Conservation (phyloP, 2,329 filamentous ascomycete genomes). For the Fusarium udum region DNA sequence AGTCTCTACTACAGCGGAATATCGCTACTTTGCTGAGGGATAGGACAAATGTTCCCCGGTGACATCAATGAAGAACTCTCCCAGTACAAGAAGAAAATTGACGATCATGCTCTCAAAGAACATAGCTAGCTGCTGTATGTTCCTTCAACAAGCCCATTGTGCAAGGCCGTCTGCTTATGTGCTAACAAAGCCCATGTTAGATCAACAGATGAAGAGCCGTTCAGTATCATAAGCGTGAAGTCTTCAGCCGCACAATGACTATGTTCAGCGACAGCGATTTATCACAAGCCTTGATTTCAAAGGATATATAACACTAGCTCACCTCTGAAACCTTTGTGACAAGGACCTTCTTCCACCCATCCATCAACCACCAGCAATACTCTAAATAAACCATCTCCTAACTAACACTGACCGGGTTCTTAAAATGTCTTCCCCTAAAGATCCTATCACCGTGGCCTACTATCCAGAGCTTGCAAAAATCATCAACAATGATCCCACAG, state of each 20-base stretch:
- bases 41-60: no score
- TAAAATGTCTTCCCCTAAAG: neutral
- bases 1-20: neutral
- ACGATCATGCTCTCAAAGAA: neutral
- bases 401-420: neutral
- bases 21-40: no score
- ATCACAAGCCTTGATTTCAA: no score
- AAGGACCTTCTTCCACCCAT: neutral
- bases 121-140: neutral
- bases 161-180: neutral
- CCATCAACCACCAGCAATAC: neutral
- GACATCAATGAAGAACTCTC: no score
- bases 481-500: neutral
- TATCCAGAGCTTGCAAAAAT: neutral
- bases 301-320: neutral
- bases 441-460: neutral
- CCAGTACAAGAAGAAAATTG: neutral
- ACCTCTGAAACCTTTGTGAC: accelerated
- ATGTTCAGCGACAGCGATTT: neutral
- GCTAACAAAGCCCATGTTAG: neutral
- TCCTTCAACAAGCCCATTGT: neutral
- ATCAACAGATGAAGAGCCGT: neutral
- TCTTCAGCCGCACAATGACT: accelerated
- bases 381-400: no score
- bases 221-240: neutral